Conservation (phyloP, 2,329 filamentous ascomycete genomes). For the Nannizzia gypsea region DNA sequence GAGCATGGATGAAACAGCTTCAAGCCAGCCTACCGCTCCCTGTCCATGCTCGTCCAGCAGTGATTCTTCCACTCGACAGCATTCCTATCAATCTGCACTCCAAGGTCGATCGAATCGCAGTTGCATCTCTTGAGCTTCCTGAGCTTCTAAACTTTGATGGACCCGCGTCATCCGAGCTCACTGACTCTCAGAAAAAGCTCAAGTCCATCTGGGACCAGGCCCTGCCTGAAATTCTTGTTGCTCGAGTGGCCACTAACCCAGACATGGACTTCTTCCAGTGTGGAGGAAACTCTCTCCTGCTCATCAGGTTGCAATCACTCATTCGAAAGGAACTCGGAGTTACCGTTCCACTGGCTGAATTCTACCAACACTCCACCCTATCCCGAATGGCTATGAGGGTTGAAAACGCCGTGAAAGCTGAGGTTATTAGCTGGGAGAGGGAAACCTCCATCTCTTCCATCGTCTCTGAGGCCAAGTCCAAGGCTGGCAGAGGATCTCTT, state of each 20-base stretch:
- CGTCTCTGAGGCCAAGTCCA: too few species aligned
- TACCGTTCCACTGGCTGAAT: constrained; percentile 22
- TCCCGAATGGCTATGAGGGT: not conserved
- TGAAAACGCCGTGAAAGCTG: not conserved
- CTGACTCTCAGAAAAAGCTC: constrained; percentile 4
- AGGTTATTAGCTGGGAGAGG: not conserved
- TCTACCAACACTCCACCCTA: constrained; percentile 32
- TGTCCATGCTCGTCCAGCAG: too few species aligned
- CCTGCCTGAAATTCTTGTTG: too few species aligned
- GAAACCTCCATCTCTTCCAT: not conserved
- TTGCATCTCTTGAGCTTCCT: too few species aligned
- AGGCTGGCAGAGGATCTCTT: too few species aligned
- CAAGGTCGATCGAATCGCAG: too few species aligned
- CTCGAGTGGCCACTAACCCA: not conserved
- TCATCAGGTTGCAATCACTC: constrained; percentile 24
- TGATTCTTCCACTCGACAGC: too few species aligned
- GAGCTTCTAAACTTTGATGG: too few species aligned
- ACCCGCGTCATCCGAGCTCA: too few species aligned
- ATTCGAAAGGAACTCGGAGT: constrained; percentile 26
- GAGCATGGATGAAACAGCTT: not conserved
- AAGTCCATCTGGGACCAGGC: constrained; percentile 4
- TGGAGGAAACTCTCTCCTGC: constrained; percentile 22
- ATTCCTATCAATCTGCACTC: too few species aligned
- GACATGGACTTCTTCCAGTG: constrained; percentile 17
- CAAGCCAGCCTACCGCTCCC: constrained; percentile 7